These are phyloP conservation scores for Dendrobium huoshanense DNA, from an alignment of 106 monocot species.

Conservation along the genomic window DNA sequence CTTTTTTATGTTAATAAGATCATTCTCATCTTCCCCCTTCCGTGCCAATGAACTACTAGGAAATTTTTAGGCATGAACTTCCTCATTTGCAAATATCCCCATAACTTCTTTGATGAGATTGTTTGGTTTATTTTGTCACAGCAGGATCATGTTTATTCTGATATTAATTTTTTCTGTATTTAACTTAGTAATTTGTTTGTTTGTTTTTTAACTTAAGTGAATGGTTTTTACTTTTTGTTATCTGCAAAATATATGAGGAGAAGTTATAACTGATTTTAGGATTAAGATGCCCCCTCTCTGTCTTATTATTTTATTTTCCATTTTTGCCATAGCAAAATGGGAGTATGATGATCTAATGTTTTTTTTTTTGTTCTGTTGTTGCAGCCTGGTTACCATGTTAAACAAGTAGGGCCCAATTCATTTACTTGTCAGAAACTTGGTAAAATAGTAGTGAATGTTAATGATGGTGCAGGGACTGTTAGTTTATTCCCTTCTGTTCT, in stretches of 20 bases:
- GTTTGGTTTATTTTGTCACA: neutral
- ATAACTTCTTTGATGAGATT: neutral
- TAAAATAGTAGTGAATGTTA: constrained; percentile 65
- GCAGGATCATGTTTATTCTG: neutral
- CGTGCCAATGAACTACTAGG: neutral
- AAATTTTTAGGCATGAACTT: neutral
- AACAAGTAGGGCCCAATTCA: constrained; percentile 43
- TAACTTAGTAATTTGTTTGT: neutral
- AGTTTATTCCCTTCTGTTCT: constrained; percentile 76
- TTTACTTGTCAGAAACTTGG: constrained; percentile 91
- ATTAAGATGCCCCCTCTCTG: neutral
- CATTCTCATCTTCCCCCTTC: neutral
- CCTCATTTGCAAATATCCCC: neutral
- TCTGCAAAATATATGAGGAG: neutral
- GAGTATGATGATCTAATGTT: constrained; percentile 8
- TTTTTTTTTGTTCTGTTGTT: constrained; percentile 8
- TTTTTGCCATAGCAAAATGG: neutral
- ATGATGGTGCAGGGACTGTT: constrained; percentile 32
- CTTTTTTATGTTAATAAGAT: neutral
- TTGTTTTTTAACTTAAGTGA: neutral
- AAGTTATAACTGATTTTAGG: neutral
- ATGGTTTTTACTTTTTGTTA: neutral
- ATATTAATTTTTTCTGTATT: neutral
- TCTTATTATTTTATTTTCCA: neutral
- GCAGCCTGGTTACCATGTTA: constrained; percentile 85